Percentiles rank a stretch among this genome's conserved stretches.
phyloP scores from a whole-genome alignment of 1,284 basidiomycete species.

The Heterobasidion parviporum region DNA sequence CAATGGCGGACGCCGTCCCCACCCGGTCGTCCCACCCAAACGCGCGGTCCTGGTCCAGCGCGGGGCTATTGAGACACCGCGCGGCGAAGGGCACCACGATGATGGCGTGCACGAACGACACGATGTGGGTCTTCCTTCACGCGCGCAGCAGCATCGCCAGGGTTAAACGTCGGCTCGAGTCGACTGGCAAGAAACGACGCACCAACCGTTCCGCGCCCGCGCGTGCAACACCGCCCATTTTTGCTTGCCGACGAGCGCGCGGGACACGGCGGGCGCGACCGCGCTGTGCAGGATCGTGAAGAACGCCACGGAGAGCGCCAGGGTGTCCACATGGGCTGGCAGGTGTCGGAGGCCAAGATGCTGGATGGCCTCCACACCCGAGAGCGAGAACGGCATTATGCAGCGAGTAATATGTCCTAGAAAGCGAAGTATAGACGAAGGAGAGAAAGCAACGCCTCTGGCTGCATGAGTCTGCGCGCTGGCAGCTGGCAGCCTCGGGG shows the following conservation, averaged over 20 bases:
- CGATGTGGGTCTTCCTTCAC: constrained; percentile 39
- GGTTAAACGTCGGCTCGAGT: background rate
- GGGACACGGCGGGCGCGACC: constrained; percentile 37
- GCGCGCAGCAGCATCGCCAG: background rate
- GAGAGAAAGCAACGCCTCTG: no score
- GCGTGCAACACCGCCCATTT: constrained; percentile 32
- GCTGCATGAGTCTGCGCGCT: no score
- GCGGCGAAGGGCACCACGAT: constrained; percentile 42
- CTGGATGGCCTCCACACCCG: background rate
- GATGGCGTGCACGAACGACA: constrained; percentile 47
- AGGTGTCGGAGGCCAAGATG: constrained; percentile 26
- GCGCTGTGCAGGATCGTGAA: constrained; percentile 43
- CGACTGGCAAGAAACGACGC: constrained; percentile 1
- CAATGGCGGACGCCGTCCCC: constrained; percentile 42
- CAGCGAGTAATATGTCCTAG: background rate
- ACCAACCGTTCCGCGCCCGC: constrained; percentile 49
- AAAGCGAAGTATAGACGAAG: background rate
- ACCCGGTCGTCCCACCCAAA: constrained; percentile 48
- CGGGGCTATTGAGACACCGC: constrained; percentile 30
- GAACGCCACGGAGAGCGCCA: constrained; percentile 48
- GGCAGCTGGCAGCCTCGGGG: no score
- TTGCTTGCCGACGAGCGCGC: constrained; percentile 24
- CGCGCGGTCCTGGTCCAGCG: constrained; percentile 36
- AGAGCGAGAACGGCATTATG: background rate
- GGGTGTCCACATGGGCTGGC: constrained; percentile 56